These are phyloP conservation scores for Aspergillus calidoustus DNA, from an alignment of 2,329 filamentous ascomycete genomes.

Conservation along the genomic window DNA sequence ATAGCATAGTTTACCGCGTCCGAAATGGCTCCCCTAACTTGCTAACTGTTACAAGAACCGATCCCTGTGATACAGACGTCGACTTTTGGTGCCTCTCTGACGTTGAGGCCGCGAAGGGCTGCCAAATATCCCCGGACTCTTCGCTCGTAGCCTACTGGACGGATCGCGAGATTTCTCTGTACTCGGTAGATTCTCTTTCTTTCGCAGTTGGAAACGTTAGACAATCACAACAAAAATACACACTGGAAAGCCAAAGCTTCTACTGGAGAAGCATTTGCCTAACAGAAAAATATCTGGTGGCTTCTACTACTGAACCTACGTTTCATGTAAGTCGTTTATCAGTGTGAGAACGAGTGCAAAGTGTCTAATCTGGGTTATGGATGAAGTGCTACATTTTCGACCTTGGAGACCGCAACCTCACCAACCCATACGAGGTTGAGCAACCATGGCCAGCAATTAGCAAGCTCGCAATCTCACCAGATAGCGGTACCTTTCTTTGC, in stretches of 20 bases:
- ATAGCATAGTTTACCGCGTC: too few relatives aligned
- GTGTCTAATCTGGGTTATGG: background rate
- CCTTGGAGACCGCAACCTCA: background rate
- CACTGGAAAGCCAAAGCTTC: background rate
- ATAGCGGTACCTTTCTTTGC: background rate
- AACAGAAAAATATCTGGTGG: background rate
- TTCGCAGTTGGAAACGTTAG: background rate
- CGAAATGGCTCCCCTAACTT: too few relatives aligned
- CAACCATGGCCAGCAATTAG: background rate
- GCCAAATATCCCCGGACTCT: conserved; percentile 4
- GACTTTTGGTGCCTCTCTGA: conserved; percentile 2
- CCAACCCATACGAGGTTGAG: background rate
- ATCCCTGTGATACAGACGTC: background rate
- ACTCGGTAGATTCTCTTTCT: background rate
- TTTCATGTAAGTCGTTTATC: background rate
- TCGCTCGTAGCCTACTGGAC: conserved; percentile 7
- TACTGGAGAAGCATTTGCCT: background rate
- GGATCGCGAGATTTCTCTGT: conserved; percentile 1
- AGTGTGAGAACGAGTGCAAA: background rate
- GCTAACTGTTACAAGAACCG: too few relatives aligned
- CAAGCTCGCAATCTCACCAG: conserved; percentile 4
- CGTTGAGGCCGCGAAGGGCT: conserved; percentile 2
- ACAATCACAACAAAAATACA: background rate
- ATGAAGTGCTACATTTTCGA: conserved; percentile 5
- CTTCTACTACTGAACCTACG: background rate